Conservation (phyloP, 805 yeast species). For the Saturnispora dispora region DNA sequence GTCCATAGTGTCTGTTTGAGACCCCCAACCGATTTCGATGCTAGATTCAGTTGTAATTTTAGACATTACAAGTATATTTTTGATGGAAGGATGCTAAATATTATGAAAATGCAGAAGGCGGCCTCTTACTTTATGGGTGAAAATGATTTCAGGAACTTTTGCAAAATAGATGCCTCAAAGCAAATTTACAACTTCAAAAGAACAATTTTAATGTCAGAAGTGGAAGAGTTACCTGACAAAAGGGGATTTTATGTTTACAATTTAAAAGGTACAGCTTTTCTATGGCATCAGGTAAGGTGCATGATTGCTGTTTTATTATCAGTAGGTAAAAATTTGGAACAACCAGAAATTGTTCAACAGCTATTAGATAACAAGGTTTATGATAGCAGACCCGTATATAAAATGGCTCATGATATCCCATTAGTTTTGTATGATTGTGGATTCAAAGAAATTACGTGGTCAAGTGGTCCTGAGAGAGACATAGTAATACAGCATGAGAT, state of each 20-base stretch:
- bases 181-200: conserved; percentile 78
- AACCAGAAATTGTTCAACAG: conserved; percentile 44
- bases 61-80: conserved; percentile 86
- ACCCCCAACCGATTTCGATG: conserved; percentile 80
- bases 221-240: conserved; percentile 14
- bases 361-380: conserved; percentile 46
- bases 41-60: conserved; percentile 80
- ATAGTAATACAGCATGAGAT: conserved; percentile 35
- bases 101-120: conserved; percentile 61
- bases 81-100: conserved; percentile 44
- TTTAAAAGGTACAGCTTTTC: conserved; percentile 77
- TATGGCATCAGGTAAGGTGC: conserved; percentile 97
- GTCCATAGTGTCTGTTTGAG: conserved; percentile 75
- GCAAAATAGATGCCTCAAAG: conserved; percentile 90
- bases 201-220: conserved; percentile 36
- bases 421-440: conserved; percentile 79
- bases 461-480: conserved; percentile 25
- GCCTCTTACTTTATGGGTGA: conserved; percentile 56
- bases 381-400: conserved; percentile 70
- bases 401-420: conserved; percentile 87
- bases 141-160: conserved; percentile 89
- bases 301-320: conserved; percentile 80
- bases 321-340: conserved; percentile 72
- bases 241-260: conserved; percentile 57
- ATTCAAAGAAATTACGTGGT: conserved; percentile 59